Evolutionary conservation across 2,329 filamentous ascomycete genomes (phyloP).

Genomic region (Aspergillus neotritici): DNA sequence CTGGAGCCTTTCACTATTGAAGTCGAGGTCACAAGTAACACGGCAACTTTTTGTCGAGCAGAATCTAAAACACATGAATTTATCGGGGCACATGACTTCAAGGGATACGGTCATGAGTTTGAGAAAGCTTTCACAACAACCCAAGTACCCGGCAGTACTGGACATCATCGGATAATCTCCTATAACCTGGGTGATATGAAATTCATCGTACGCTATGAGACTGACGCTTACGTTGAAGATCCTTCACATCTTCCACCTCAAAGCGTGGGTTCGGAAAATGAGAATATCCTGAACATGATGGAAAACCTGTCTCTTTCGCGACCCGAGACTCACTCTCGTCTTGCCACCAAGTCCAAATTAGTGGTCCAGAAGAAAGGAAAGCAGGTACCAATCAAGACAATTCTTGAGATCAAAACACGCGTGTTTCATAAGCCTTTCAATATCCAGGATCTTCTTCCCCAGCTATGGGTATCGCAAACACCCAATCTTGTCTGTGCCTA

Average conservation of each 20-base stretch:
- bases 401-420: constrained; percentile 45
- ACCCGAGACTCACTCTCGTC: constrained; percentile 4
- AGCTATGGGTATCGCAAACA: constrained; percentile 47
- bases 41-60: constrained; percentile 36
- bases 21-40: constrained; percentile 36
- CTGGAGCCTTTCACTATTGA: constrained; percentile 39
- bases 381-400: constrained; percentile 31
- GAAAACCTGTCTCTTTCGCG: constrained; percentile 23
- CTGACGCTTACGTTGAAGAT: constrained; percentile 37
- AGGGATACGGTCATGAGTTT: constrained; percentile 43
- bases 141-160: constrained; percentile 34
- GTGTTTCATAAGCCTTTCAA: constrained; percentile 28
- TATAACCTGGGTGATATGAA: constrained; percentile 41
- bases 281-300: constrained; percentile 18
- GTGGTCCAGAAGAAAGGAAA: constrained; percentile 28
- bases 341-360: constrained; percentile 21
- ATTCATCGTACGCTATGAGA: constrained; percentile 42
- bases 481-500: constrained; percentile 45
- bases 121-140: constrained; percentile 41
- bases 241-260: neutral
- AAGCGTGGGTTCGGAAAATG: neutral
- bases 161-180: constrained; percentile 44
- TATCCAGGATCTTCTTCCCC: constrained; percentile 33
- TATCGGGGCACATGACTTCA: constrained; percentile 34
- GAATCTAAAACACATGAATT: constrained; percentile 25